These are phyloP conservation scores for Forsythia viridissima DNA, from an alignment of 257 asterid genomes.

Conservation along the genomic window DNA sequence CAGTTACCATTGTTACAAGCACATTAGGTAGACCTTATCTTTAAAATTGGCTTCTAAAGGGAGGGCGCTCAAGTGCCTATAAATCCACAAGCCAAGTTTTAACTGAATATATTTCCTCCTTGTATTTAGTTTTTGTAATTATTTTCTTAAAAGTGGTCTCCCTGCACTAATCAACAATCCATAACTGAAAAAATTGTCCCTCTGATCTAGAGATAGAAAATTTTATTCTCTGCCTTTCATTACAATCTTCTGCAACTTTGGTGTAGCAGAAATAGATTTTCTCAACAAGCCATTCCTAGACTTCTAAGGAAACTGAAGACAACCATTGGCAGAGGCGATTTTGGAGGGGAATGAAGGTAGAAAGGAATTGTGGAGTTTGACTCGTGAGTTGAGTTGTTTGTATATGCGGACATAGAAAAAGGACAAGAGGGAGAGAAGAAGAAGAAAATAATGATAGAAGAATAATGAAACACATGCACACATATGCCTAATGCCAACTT, in stretches of 20 bases:
- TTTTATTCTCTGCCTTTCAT: background rate
- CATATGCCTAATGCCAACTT: background rate
- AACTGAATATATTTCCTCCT: background rate
- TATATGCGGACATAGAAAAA: background rate
- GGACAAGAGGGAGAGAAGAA: background rate
- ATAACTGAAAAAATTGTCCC: background rate
- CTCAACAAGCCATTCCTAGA: background rate
- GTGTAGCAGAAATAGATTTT: background rate
- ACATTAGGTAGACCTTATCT: background rate
- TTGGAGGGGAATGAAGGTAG: background rate
- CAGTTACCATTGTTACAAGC: background rate
- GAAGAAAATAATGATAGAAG: background rate
- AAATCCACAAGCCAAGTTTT: background rate
- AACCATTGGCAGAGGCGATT: background rate
- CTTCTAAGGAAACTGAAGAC: background rate
- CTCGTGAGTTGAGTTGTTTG: background rate
- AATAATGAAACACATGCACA: background rate
- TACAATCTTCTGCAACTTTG: background rate
- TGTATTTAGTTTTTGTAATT: background rate
- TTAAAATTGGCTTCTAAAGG: background rate
- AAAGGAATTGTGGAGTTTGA: background rate
- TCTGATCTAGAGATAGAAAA: background rate
- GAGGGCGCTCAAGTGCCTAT: background rate
- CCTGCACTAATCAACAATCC: background rate
- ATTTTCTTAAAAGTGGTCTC: background rate